Evolutionary conservation across 208 protist genomes (phyloP), one percentile per base, ranked within the genome.

Genomic region (Borovskyia barvae): DNA sequence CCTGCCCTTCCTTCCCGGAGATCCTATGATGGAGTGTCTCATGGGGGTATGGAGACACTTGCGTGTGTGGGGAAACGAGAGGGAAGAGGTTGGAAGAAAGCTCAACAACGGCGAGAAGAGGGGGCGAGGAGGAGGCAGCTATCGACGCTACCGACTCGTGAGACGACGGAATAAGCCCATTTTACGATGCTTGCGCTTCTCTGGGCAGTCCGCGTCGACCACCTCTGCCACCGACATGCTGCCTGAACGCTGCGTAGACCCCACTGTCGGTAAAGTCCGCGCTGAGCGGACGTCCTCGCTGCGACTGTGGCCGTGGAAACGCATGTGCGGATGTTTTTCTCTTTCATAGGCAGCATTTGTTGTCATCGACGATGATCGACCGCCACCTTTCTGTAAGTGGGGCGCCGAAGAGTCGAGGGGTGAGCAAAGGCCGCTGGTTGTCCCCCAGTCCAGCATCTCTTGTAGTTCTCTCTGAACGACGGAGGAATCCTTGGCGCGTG

Each of bases 401-500:
- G 32, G 46, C 12, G 64, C 42, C 20, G 48, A 58, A 2, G 47
- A 56, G 28, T 36, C 40, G 24, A 46, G 24, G 3, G 46, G 20
- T 39, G 33, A 37, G n/a, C 47, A 33, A 15, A 36, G 45, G 50
- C 52, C 57, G 54, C 35, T 51, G 4, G 45, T 51, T 35, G 28
- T 40, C 20, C 63, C 55, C 64, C 64, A 70, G 29, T 70, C 54
- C 25, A 63, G 17, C 64, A 70, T 70, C 1, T 70, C 64, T 25
- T 70, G 54, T 55, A 70, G 50, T 40, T 63, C 64, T 40, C 45
- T 55, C 33, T 70, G 64, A 15, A 55, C 64, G 47, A 70, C 52
- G 3, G 64, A 70, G n/a, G 56, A 39, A 43, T 58, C 64, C 52
- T 63, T 70, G 12, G 64, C 20, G 39, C 43, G 54, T 28, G 41